A percentile compares a stretch with the other conserved stretches of the same genome.
Conservation (phyloP, 352 stramenopile genomes). For the Phytophthora citrophthora region DNA sequence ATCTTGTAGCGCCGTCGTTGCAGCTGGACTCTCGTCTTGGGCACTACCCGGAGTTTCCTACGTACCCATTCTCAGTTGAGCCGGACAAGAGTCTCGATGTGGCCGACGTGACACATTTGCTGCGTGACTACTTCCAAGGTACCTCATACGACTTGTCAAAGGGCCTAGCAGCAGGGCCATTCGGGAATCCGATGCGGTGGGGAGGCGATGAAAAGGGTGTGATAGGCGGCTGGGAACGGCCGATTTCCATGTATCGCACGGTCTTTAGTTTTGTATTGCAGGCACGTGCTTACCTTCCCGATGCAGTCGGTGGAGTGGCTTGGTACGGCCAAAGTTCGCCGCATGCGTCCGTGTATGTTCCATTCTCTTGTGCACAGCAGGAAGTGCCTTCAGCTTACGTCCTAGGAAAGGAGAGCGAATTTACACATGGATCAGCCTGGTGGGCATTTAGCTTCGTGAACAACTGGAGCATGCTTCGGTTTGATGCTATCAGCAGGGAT, state of each 20-base stretch:
- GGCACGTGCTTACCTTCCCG: constrained; percentile 42
- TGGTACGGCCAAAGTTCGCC: constrained; percentile 79
- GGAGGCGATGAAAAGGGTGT: constrained; percentile 62
- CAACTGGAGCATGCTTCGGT: constrained; percentile 87
- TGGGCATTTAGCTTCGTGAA: constrained; percentile 90
- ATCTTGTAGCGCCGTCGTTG: constrained; percentile 82
- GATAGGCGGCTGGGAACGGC: constrained; percentile 82
- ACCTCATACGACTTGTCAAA: constrained; percentile 90
- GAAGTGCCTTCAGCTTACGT: constrained; percentile 58
- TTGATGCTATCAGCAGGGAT: constrained; percentile 76
- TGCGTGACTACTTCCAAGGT: constrained; percentile 92
- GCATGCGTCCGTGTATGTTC: constrained; percentile 75
- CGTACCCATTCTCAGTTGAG: constrained; percentile 90
- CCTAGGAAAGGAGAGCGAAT: constrained; percentile 76
- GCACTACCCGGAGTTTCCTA: constrained; percentile 66
- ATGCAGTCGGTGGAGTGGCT: constrained; percentile 58
- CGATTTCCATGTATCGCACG: constrained; percentile 94
- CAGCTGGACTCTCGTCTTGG: constrained; percentile 70
- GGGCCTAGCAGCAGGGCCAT: constrained; percentile 87
- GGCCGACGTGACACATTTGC: constrained; percentile 75
- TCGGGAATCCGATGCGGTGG: constrained; percentile 91
- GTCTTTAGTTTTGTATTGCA: constrained; percentile 88
- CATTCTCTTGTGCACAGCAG: constrained; percentile 72
- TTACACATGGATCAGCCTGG: constrained; percentile 70
- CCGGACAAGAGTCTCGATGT: constrained; percentile 70